Evolutionary conservation across 139 green algal species (phyloP), one percentile per base, ranked within the genome.

Genomic region (Eudorina sp.): DNA sequence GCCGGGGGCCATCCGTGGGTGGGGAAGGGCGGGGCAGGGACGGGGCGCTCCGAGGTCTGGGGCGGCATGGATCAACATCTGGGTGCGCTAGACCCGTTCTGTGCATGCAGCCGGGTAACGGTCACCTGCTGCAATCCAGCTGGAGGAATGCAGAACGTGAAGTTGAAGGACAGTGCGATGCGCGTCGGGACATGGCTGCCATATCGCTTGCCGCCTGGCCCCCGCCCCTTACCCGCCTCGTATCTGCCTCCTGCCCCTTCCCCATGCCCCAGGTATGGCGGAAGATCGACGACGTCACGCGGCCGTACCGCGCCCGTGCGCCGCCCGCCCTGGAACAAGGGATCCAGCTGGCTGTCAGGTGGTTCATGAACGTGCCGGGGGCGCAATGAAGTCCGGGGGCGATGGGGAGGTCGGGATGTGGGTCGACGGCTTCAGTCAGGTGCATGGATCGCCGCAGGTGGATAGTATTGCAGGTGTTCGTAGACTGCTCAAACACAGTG

Each of bases 321-420:
- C n/a, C n/a, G n/a, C 80, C 80, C 4, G 43, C 21, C 53, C 27
- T 77, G 29, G 60, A 86, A 43, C 43, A n/a, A 46, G 5, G 38
- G 29, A 86, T 87, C 1, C 81, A 86, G 80, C 21, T 60, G 60
- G 80, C 60, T 0, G 80, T 38, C 53, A 27, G 34, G 3, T 86
- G 80, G 80, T 46, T 64, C 6, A 48, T 48, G n/a, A 46, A 3
- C 43, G 60, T 76, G 41, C 80, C 80, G 2, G 58, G 58, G 40
- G 53, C 77, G 16, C 40, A 43, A 25, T 79, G 31, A 75, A 13
- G 51, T 16, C 51, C 51, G 51, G n/a, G n/a, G n/a, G n/a, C n/a
- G n/a, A n/a, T n/a, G n/a, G n/a, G n/a, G n/a, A n/a, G n/a, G n/a
- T n/a, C n/a, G n/a, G n/a, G n/a, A n/a, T n/a, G n/a, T n/a, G n/a